phyloP scores from a whole-genome alignment of 345 rosid species.

The Cardamine occulta region DNA sequence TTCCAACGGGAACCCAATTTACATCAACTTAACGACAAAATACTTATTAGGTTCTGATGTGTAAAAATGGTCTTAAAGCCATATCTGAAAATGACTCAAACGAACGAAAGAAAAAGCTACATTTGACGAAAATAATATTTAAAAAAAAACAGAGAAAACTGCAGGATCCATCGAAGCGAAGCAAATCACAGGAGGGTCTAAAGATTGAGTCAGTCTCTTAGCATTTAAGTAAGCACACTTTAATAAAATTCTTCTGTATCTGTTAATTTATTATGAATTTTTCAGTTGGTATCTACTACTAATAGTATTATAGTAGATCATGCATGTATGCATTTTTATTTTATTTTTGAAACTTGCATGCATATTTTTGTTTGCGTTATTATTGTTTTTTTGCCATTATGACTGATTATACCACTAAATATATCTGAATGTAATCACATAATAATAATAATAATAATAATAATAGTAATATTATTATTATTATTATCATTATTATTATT shows the following conservation, averaged over 20 bases:
- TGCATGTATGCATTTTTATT: too few relatives aligned
- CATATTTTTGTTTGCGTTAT: too few relatives aligned
- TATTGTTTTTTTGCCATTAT: too few relatives aligned
- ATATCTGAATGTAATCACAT: background rate
- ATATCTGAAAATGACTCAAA: constrained; percentile 29
- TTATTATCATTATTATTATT: too few relatives aligned
- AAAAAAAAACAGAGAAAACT: background rate
- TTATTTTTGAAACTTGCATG: too few relatives aligned
- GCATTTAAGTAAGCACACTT: constrained; percentile 38
- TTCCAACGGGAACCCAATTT: constrained; percentile 35
- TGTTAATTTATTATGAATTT: background rate
- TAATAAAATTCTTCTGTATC: background rate
- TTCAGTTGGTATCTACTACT: background rate
- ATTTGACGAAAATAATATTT: constrained; percentile 11
- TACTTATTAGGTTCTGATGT: constrained; percentile 46
- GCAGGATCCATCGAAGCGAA: constrained; percentile 25
- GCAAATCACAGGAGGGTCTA: constrained; percentile 10
- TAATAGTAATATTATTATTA: too few relatives aligned
- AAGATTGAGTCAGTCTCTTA: constrained; percentile 23
- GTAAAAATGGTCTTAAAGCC: constrained; percentile 43
- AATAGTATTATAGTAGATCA: too few relatives aligned
- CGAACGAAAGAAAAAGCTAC: background rate
- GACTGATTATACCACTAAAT: too few relatives aligned
- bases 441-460: too few relatives aligned
- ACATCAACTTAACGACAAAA: constrained; percentile 41